These are phyloP conservation scores for Cutaneotrichosporon spelunceum DNA, from an alignment of 1,284 basidiomycete species.

Conservation along the genomic window DNA sequence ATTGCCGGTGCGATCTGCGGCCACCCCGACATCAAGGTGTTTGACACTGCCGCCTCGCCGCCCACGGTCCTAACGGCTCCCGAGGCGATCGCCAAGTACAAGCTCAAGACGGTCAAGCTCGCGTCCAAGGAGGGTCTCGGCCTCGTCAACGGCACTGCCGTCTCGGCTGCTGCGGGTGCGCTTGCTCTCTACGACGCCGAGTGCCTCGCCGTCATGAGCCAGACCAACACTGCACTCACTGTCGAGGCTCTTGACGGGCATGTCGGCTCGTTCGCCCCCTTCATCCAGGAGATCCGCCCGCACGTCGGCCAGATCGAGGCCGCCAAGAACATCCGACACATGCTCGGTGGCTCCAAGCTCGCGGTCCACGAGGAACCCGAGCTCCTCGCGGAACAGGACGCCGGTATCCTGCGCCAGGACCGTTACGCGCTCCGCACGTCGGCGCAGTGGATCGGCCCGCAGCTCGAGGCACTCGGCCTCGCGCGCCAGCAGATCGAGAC, in stretches of 20 bases:
- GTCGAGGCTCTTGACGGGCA: constrained; percentile 24
- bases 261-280: constrained; percentile 21
- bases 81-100: constrained; percentile 22
- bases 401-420: constrained; percentile 25
- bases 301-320: constrained; percentile 23
- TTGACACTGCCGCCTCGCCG: constrained; percentile 17
- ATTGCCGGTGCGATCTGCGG: constrained; percentile 25
- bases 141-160: constrained; percentile 25
- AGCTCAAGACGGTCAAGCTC: constrained; percentile 17
- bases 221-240: constrained; percentile 24
- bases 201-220: constrained; percentile 23
- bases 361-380: constrained; percentile 23
- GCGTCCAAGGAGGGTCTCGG: constrained; percentile 25
- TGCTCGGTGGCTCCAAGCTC: constrained; percentile 22
- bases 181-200: constrained; percentile 26
- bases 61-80: constrained; percentile 14
- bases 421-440: constrained; percentile 25
- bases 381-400: constrained; percentile 18
- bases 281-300: constrained; percentile 26
- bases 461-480: constrained; percentile 23
- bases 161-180: constrained; percentile 21
- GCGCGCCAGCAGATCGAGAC: constrained; percentile 23
- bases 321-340: constrained; percentile 20
- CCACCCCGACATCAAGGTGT: constrained; percentile 26
- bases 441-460: constrained; percentile 25